phyloP scores from a whole-genome alignment of 2,329 filamentous ascomycete genomes.

The Basipetospora chlamydospora region DNA sequence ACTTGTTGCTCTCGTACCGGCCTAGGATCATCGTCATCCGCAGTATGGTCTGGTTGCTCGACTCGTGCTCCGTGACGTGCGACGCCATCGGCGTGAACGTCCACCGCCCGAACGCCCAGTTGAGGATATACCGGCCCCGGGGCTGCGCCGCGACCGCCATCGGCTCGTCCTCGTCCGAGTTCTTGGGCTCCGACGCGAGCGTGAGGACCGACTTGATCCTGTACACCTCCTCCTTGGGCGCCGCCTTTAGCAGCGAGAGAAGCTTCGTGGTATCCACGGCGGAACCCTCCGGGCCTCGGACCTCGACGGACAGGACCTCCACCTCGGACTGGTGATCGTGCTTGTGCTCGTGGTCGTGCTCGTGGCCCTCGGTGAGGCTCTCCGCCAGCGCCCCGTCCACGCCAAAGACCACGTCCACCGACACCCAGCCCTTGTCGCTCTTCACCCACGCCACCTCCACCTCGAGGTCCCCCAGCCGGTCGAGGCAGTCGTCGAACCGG shows the following conservation, averaged over 20 bases:
- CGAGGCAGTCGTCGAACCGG: conserved; percentile 61
- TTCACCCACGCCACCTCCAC: conserved; percentile 73
- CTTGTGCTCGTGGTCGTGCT: conserved; percentile 19
- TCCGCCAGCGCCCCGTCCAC: conserved; percentile 68
- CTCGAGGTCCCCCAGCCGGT: conserved; percentile 67
- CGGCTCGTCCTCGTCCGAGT: conserved; percentile 28
- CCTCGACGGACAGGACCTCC: conserved; percentile 73
- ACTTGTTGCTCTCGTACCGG: conserved; percentile 58
- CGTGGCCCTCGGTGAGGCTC: conserved; percentile 28
- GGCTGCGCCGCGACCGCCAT: conserved; percentile 9
- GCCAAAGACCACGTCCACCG: conserved; percentile 68
- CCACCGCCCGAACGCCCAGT: conserved; percentile 97
- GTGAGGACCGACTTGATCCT: conserved; percentile 67
- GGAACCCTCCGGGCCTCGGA: conserved; percentile 29
- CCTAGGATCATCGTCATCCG: conserved; percentile 66
- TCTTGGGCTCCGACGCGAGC: conserved; percentile 28
- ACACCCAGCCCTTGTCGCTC: conserved; percentile 66
- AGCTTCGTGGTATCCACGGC: conserved; percentile 47
- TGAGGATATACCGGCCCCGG: conserved; percentile 65
- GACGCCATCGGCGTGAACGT: conserved; percentile 54
- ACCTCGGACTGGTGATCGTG: conserved; percentile 63
- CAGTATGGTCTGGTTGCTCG: conserved; percentile 39
- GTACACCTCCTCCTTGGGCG: conserved; percentile 89
- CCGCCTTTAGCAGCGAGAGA: conserved; percentile 49
- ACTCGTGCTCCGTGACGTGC: conserved; percentile 32